phyloP scores from a whole-genome alignment of 2,329 filamentous ascomycete species.

The Chalara sp. region DNA sequence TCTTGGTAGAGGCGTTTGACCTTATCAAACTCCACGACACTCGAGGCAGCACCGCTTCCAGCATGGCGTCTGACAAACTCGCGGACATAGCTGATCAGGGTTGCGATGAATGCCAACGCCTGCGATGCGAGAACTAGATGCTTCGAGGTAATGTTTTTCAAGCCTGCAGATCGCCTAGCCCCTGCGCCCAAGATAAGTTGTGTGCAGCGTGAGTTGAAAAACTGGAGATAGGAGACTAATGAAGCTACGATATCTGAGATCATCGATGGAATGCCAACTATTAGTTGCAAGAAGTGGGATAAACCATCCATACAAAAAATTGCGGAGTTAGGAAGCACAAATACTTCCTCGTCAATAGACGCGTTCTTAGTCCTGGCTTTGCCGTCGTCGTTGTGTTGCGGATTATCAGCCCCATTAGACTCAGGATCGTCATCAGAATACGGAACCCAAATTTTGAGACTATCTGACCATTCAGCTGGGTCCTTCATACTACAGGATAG shows the following conservation, averaged over 20 bases:
- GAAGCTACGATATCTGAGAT: slow-evolving; percentile 73
- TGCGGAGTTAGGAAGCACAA: slow-evolving; percentile 78
- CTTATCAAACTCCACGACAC: slow-evolving; percentile 40
- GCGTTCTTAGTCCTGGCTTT: slow-evolving; percentile 48
- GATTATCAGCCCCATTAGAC: slow-evolving; percentile 1
- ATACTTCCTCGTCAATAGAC: slow-evolving; percentile 75
- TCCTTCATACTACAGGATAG: slow-evolving; percentile 66
- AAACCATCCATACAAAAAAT: slow-evolving; percentile 75
- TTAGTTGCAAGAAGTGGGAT: slow-evolving; percentile 74
- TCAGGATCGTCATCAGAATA: slow-evolving; percentile 16
- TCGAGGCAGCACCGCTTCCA: slow-evolving; percentile 42
- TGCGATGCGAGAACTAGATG: slow-evolving; percentile 90
- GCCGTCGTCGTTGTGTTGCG: slow-evolving; percentile 3
- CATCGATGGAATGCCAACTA: slow-evolving; percentile 82
- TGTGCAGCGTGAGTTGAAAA: slow-evolving; percentile 95
- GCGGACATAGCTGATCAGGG: slow-evolving; percentile 80
- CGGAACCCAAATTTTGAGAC: slow-evolving; percentile 48
- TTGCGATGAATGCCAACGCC: slow-evolving; percentile 78
- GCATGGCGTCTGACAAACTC: slow-evolving; percentile 81
- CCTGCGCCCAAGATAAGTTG: slow-evolving; percentile 94
- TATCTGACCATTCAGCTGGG: slow-evolving; percentile 57
- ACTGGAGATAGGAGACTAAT: slow-evolving; percentile 77
- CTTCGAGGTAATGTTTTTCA: slow-evolving; percentile 95
- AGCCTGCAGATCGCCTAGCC: slow-evolving; percentile 77
- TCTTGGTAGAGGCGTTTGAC: slow-evolving; percentile 41